Evolutionary conservation across 192 early-diverging fungal species (phyloP).

Genomic region (Podila clonocystis): DNA sequence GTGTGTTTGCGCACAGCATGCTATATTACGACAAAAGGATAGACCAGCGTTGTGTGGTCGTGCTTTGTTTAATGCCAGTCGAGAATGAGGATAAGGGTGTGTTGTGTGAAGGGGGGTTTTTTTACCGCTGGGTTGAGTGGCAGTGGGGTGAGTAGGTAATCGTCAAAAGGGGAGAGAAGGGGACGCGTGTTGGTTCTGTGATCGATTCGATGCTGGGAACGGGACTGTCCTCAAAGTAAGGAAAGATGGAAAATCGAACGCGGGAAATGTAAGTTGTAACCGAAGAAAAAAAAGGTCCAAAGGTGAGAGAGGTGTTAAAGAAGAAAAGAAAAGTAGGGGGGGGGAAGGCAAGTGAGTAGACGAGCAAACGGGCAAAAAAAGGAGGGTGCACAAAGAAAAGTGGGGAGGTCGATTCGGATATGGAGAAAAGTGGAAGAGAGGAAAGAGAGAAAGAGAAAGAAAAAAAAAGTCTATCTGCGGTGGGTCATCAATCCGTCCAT

Average conservation of each 20-base stretch:
- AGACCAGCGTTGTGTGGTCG: too few relatives aligned
- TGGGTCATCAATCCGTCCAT: not conserved
- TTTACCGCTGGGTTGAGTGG: too few relatives aligned
- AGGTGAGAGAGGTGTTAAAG: not conserved
- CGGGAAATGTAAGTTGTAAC: not conserved
- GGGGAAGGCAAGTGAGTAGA: not conserved
- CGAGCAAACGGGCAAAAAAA: not conserved
- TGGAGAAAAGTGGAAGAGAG: not conserved
- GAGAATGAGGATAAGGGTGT: too few relatives aligned
- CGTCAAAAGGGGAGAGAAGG: too few relatives aligned
- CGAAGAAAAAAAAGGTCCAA: not conserved
- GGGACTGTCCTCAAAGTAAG: not conserved
- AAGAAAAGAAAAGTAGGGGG: not conserved
- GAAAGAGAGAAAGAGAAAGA: not conserved
- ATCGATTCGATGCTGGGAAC: too few relatives aligned
- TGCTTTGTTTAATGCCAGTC: too few relatives aligned
- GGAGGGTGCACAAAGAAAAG: not conserved
- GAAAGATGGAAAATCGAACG: constrained; percentile 2
- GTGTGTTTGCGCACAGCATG: too few relatives aligned
- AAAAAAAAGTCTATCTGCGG: not conserved
- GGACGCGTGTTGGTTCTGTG: too few relatives aligned
- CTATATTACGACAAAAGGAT: too few relatives aligned
- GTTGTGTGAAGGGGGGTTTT: too few relatives aligned
- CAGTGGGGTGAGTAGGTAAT: too few relatives aligned
- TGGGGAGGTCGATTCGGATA: not conserved